phyloP scores from a whole-genome alignment of 495 filamentous ascomycete species.

The Paragyromitra xinjiangensis region DNA sequence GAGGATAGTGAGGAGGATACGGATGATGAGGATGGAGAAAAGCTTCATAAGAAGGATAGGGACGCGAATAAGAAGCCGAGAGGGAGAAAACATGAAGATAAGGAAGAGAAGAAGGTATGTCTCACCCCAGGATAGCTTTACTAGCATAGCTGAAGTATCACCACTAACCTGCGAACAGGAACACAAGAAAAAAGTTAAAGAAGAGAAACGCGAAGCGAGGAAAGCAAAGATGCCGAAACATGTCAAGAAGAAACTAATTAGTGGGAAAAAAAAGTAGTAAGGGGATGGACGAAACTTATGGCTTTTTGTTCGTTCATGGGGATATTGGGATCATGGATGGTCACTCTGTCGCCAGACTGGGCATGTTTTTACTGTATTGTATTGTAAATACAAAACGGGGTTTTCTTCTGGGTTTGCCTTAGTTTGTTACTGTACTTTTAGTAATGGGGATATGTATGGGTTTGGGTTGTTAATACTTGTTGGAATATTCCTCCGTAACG shows the following conservation, averaged over 20 bases:
- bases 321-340: background rate
- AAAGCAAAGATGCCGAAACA: constrained; percentile 97
- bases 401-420: background rate
- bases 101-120: constrained; percentile 78
- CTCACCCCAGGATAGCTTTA: background rate
- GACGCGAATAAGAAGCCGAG: constrained; percentile 73
- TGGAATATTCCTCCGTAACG: too few relatives aligned
- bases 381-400: constrained; percentile 23
- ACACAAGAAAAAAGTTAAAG: constrained; percentile 91
- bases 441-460: background rate
- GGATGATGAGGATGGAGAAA: constrained; percentile 61
- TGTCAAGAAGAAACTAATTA: constrained; percentile 82
- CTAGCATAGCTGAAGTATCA: constrained; percentile 27
- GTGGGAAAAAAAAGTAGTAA: constrained; percentile 53
- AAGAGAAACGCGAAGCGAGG: constrained; percentile 88
- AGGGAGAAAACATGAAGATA: constrained; percentile 90
- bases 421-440: background rate
- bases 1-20: constrained; percentile 59
- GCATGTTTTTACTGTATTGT: constrained; percentile 8
- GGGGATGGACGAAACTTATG: background rate
- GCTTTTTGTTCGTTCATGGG: background rate
- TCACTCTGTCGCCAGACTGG: background rate
- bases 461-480: background rate
- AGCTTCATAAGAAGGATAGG: constrained; percentile 60
- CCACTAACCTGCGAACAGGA: constrained; percentile 59